Conservation (phyloP, 1,284 basidiomycete genomes). For the Malassezia restricta region DNA sequence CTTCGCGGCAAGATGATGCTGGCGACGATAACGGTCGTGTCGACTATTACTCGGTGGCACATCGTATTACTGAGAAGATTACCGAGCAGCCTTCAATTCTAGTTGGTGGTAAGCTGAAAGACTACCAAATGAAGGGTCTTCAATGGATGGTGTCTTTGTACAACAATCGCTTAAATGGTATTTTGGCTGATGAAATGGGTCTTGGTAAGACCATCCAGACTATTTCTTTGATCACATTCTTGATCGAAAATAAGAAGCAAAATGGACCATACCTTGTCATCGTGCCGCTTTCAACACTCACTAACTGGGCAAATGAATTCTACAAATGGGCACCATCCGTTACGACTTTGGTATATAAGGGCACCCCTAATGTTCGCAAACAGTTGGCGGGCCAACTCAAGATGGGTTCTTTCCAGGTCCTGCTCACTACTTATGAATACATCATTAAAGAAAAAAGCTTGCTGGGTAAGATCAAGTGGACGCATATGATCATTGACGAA, state of each 20-base stretch:
- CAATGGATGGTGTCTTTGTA: slow-evolving; percentile 47
- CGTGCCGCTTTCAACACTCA: slow-evolving; percentile 44
- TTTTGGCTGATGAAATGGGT: slow-evolving; percentile 46
- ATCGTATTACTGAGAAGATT: slow-evolving; percentile 80
- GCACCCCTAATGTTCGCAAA: slow-evolving; percentile 41
- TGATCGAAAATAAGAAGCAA: slow-evolving; percentile 46
- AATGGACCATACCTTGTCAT: slow-evolving; percentile 45
- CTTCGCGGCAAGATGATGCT: slow-evolving; percentile 58
- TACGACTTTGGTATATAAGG: slow-evolving; percentile 43
- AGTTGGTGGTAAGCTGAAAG: slow-evolving; percentile 48
- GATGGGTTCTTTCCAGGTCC: slow-evolving; percentile 41
- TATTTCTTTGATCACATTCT: slow-evolving; percentile 45
- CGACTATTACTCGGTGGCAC: slow-evolving; percentile 95
- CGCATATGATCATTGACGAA: slow-evolving; percentile 48
- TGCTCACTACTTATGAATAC: slow-evolving; percentile 46
- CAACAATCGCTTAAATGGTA: slow-evolving; percentile 46
- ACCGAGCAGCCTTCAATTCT: slow-evolving; percentile 70
- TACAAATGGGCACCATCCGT: slow-evolving; percentile 45
- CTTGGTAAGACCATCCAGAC: slow-evolving; percentile 46
- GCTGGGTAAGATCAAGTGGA: slow-evolving; percentile 46
- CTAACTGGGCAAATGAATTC: slow-evolving; percentile 46
- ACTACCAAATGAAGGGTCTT: slow-evolving; percentile 46
- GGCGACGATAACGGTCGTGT: slow-evolving; percentile 57
- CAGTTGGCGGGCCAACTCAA: slow-evolving; percentile 32
- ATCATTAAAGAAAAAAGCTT: slow-evolving; percentile 47